Base-by-base conservation (phyloP, 176 grass and related monocot species). In the Musa itinerans region DNA sequence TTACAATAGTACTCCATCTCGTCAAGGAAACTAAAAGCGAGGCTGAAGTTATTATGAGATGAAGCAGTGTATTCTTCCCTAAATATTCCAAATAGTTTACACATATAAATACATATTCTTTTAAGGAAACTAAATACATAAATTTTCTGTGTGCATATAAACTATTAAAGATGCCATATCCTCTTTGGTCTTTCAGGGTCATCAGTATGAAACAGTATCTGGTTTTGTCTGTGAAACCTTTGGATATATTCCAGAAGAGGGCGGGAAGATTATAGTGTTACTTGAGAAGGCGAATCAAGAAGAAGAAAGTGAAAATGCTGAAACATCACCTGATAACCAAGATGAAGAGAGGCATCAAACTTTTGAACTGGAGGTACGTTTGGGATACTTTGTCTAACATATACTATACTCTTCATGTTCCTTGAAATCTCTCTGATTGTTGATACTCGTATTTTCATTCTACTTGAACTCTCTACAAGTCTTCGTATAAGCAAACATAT, bases 161-260 rank as follows among this genome's bases (percentile, higher is more conserved):
- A 43, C 34, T 43, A 43, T 6, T 43, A 43, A 43, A 19, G 17
- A 52, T n/a, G 7, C 50, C 43, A 7, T 70, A 15, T 70, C 19
- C 17, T 51, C 53, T 26, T 26, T 43, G 48, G 6, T 73, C 27
- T 86, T 84, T 17, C 84, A 96, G 85, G 90, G 88, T 56, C 90
- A 97, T 87, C 90, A 89, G 72, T 93, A 97, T 81, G 93, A 97
- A 77, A 93, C 86, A 0, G 93, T 97, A 48, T 97, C 90, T 72
- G 93, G 93, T 75, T 97, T 97, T 90, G 93, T 97, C 51, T 97
- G 93, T 69, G 93, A 83, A 78, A 86, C 82, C 24, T 97, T 97
- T 87, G 93, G 93, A 73, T 97, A 93, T 79, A 93, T 97, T 75
- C 90, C 93, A 69, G 83, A 90, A 86, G 83, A 93, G 82, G 90